Percentiles rank a stretch among this genome's conserved stretches.
These are phyloP conservation scores for Rugiboletus extremiorientalis DNA, from an alignment of 1,284 basidiomycete species.

Conservation along the genomic window DNA sequence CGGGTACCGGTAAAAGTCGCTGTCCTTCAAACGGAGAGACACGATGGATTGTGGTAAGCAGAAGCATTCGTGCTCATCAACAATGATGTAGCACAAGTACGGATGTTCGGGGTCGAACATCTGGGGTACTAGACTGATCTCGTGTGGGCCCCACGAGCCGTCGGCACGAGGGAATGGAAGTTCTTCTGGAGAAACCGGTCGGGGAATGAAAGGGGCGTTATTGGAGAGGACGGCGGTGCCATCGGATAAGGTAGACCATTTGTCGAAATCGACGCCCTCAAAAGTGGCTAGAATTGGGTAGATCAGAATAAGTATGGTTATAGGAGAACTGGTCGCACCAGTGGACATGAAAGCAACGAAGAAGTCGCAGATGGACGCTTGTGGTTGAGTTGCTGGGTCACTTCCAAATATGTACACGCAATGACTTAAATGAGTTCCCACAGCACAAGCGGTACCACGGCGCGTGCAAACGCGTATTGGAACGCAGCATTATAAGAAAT, in stretches of 20 bases:
- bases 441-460: no score
- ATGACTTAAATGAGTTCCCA: no score
- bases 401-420: no score
- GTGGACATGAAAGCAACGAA: no score
- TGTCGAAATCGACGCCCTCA: not conserved
- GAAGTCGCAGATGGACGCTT: no score
- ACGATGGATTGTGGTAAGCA: not conserved
- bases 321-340: no score
- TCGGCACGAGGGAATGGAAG: not conserved
- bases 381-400: no score
- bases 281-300: not conserved
- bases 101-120: slow-evolving; percentile 1
- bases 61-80: not conserved
- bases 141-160: slow-evolving; percentile 11
- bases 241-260: slow-evolving; percentile 4
- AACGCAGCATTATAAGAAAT: no score
- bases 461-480: no score
- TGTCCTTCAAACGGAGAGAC: not conserved
- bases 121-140: not conserved
- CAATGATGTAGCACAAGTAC: not conserved
- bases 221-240: not conserved
- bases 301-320: no score
- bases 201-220: not conserved
- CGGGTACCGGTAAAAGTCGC: slow-evolving; percentile 6
- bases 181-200: not conserved